Evolutionary conservation across 148 eudicot genomes (phyloP).

Genomic region (Polygonum aviculare): DNA sequence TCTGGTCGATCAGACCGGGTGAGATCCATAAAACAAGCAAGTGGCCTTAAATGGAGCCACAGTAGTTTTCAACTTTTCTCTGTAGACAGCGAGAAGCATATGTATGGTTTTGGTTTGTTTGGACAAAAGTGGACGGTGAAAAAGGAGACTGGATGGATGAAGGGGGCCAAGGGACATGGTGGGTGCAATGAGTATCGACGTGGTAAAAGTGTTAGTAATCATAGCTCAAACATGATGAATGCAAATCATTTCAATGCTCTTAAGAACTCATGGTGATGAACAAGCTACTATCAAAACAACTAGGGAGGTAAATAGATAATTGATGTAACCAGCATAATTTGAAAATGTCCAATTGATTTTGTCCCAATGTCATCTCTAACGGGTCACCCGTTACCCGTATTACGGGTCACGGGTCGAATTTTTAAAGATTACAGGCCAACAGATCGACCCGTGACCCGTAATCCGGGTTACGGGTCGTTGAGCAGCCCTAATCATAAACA

Average conservation of each 20-base stretch:
- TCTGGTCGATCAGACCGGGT: too few species aligned
- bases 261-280: background rate
- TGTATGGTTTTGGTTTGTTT: background rate
- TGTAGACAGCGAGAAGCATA: background rate
- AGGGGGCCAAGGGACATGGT: background rate
- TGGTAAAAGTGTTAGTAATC: background rate
- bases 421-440: too few species aligned
- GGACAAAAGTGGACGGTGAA: background rate
- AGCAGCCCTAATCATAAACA: too few species aligned
- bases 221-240: background rate
- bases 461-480: too few species aligned
- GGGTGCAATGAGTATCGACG: background rate
- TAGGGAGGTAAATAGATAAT: background rate
- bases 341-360: too few species aligned
- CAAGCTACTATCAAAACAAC: background rate
- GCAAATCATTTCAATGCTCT: background rate
- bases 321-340: too few species aligned
- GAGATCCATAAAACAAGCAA: too few species aligned
- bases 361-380: too few species aligned
- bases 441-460: too few species aligned
- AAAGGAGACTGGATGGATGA: conserved; percentile 6
- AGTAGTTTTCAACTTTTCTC: background rate
- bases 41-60: background rate
- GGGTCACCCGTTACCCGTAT: too few species aligned
- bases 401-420: too few species aligned